A percentile compares a stretch with the other conserved stretches of the same genome.
phyloP scores from a whole-genome alignment of 805 yeast species.

The Candida germanica region DNA sequence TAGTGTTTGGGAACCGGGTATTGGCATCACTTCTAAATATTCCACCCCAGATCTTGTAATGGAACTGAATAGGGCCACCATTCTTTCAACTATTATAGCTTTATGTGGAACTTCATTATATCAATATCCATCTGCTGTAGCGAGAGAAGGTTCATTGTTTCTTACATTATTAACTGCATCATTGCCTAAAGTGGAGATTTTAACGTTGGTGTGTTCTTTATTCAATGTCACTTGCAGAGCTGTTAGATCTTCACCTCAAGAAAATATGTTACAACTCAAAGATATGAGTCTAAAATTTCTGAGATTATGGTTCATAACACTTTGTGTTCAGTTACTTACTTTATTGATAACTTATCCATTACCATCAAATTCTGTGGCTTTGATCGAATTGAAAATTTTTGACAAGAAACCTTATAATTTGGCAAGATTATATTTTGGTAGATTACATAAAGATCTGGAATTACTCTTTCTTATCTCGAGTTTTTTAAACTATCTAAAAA shows the following conservation, averaged over 20 bases:
- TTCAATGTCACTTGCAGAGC: slow-evolving; percentile 61
- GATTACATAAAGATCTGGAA: slow-evolving; percentile 54
- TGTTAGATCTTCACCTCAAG: slow-evolving; percentile 33
- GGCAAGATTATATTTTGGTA: slow-evolving; percentile 50
- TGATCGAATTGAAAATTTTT: slow-evolving; percentile 1
- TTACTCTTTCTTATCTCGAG: slow-evolving; percentile 46
- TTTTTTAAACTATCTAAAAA: slow-evolving; percentile 45
- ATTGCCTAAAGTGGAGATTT: slow-evolving; percentile 45
- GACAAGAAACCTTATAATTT: slow-evolving; percentile 43
- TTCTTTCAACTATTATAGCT: slow-evolving; percentile 58
- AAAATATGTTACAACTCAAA: slow-evolving; percentile 43
- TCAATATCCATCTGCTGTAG: slow-evolving; percentile 36
- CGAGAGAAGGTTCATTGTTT: slow-evolving; percentile 57
- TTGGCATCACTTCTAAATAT: slow-evolving; percentile 46
- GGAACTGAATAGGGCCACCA: slow-evolving; percentile 66
- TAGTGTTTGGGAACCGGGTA: slow-evolving; percentile 76
- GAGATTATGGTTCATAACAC: slow-evolving; percentile 47
- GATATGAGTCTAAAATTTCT: slow-evolving; percentile 23
- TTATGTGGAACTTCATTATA: slow-evolving; percentile 65
- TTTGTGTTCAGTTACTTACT: slow-evolving; percentile 60
- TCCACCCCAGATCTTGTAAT: slow-evolving; percentile 26
- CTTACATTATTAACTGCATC: slow-evolving; percentile 52
- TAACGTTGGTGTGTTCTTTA: slow-evolving; percentile 63
- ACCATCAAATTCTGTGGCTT: slow-evolving; percentile 30
- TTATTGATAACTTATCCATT: slow-evolving; percentile 61